A percentile compares a stretch with the other conserved stretches of the same genome.
These are phyloP conservation scores for Apophysomyces sp. DNA, from an alignment of 371 early-diverging fungal species.

Conservation along the genomic window DNA sequence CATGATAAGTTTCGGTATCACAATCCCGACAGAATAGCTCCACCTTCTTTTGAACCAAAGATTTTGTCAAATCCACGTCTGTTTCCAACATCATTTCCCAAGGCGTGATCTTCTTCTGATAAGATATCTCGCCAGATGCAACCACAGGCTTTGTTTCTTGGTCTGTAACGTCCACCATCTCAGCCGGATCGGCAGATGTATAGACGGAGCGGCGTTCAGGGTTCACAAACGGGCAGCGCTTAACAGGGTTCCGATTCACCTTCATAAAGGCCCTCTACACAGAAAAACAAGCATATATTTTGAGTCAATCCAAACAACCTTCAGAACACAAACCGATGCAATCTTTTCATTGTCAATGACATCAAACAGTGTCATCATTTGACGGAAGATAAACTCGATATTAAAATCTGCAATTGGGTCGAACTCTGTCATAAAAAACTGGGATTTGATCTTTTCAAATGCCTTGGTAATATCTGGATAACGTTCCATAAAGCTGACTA, in stretches of 20 bases:
- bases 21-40: neutral
- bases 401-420: conserved; percentile 53
- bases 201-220: conserved; percentile 20
- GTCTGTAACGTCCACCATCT: conserved; percentile 17
- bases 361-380: conserved; percentile 40
- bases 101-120: conserved; percentile 66
- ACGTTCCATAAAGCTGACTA: conserved; percentile 34
- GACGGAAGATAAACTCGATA: conserved; percentile 61
- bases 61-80: conserved; percentile 45
- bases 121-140: conserved; percentile 24
- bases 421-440: conserved; percentile 53
- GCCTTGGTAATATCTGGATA: conserved; percentile 49
- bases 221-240: conserved; percentile 33
- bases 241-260: conserved; percentile 24
- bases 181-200: conserved; percentile 33
- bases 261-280: conserved; percentile 34
- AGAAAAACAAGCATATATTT: neutral
- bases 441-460: conserved; percentile 40
- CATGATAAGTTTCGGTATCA: neutral
- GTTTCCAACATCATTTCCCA: conserved; percentile 64
- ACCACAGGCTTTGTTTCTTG: neutral
- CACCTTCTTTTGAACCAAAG: conserved; percentile 30
- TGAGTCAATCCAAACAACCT: neutral
- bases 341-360: conserved; percentile 61
- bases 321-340: conserved; percentile 39